Evolutionary conservation across 73 alveolate species (phyloP).

Genomic region (Paramecium biaurelia): DNA sequence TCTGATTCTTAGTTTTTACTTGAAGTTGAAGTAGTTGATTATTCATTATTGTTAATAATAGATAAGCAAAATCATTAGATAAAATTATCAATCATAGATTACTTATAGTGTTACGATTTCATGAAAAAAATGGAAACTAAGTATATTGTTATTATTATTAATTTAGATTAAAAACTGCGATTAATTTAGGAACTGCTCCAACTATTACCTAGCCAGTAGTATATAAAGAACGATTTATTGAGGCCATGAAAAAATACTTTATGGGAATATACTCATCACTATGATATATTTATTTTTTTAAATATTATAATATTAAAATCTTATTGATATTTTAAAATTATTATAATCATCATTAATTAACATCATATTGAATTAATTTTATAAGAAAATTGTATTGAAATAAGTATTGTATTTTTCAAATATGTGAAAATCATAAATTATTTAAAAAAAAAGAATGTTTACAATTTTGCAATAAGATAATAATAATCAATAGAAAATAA

Average conservation of each 20-base stretch:
- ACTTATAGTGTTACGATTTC: conserved; percentile 43
- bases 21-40: conserved; percentile 48
- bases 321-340: no score
- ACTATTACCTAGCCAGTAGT: conserved; percentile 62
- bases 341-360: no score
- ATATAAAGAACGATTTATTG: conserved; percentile 54
- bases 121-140: conserved; percentile 48
- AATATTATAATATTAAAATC: no score
- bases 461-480: no score
- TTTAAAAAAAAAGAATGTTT: no score
- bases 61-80: conserved; percentile 41
- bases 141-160: not conserved
- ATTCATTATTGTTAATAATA: conserved; percentile 41
- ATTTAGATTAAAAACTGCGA: not conserved
- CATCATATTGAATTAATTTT: no score
- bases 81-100: conserved; percentile 64
- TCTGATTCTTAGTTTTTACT: conserved; percentile 50
- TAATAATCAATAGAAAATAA: no score
- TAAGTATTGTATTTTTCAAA: no score
- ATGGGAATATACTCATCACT: conserved; percentile 32
- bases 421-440: no score
- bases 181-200: conserved; percentile 7
- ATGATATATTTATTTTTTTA: not conserved
- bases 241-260: conserved; percentile 62
- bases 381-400: no score